phyloP scores from a whole-genome alignment of 495 filamentous ascomycete species.

The Friedmanniomyces endolithicus region DNA sequence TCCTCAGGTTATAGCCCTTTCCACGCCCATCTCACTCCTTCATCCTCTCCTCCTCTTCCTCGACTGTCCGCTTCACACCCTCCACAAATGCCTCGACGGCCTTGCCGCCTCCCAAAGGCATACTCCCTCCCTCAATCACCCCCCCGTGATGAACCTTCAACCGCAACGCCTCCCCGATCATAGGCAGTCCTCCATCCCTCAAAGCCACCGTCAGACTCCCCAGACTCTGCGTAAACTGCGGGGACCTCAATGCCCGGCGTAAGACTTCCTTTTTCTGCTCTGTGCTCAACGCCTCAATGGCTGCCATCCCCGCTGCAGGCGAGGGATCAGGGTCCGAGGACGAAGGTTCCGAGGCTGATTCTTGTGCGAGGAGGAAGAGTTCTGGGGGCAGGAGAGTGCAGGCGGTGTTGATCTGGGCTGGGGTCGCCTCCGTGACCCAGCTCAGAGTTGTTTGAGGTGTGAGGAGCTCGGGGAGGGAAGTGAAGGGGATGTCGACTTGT shows the following conservation, averaged over 20 bases:
- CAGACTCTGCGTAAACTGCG: slow-evolving; percentile 81
- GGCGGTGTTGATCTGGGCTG: slow-evolving; percentile 56
- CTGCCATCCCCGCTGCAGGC: slow-evolving; percentile 53
- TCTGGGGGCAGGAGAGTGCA: slow-evolving; percentile 62
- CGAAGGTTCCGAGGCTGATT: slow-evolving; percentile 38
- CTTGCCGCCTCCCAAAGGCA: slow-evolving; percentile 78
- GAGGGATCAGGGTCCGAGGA: slow-evolving; percentile 47
- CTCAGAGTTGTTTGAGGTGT: slow-evolving; percentile 62
- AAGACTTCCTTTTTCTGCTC: slow-evolving; percentile 73
- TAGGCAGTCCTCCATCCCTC: slow-evolving; percentile 83
- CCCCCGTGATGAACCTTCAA: slow-evolving; percentile 73
- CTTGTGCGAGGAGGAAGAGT: slow-evolving; percentile 61
- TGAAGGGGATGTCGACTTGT: slow-evolving; percentile 52
- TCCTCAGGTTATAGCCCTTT: not conserved
- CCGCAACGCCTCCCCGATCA: slow-evolving; percentile 71
- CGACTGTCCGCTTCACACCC: slow-evolving; percentile 67
- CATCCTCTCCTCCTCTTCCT: slow-evolving; percentile 38
- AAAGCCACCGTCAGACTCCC: slow-evolving; percentile 74
- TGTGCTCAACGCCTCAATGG: slow-evolving; percentile 58
- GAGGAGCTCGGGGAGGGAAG: slow-evolving; percentile 78
- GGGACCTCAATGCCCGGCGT: slow-evolving; percentile 70
- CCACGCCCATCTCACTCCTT: not conserved
- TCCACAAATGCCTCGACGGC: slow-evolving; percentile 83
- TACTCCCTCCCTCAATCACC: slow-evolving; percentile 54
- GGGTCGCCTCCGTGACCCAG: slow-evolving; percentile 53